Evolutionary conservation across 164 flowering plant species (phyloP), one percentile per base, ranked within the genome.

Genomic region (Dillenia suffruticosa): DNA sequence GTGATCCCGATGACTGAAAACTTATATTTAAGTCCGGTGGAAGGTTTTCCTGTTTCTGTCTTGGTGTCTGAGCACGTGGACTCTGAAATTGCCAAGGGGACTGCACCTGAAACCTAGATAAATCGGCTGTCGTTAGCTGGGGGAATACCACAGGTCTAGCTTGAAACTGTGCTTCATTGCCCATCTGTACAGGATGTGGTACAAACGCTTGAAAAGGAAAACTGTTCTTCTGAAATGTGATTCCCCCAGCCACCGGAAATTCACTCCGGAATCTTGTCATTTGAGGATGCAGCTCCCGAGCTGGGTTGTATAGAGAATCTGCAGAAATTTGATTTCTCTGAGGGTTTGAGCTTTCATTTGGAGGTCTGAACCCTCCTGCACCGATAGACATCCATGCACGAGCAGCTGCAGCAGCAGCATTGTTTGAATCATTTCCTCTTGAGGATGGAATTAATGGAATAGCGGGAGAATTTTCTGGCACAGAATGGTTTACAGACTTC

Each of bases 21-120:
- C 86, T 78, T 56, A 91, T 82, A 63, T 94, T 94, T 76, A 94
- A 72, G 70, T 94, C 98, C 9, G 98, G 98, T 57, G 97, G 93
- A 64, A 79, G 81, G 6, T 77, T 72, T 45, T 85, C 95, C 63
- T 73, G 85, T 47, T 80, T 88, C 74, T 72, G 86, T 65, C 71
- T 77, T 46, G 74, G 72, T 4, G 40, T 32, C 66, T 79, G 96
- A 17, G 68, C 45, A 62, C 65, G 86, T 9, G 89, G 84, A 54
- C 71, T 68, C 45, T 76, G 70, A 51, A 82, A 81, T 67, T 68
- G 78, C 86, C 90, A 81, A 57, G 82, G 76, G 47, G 84, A 59
- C 65, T 77, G 87, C 68, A 72, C 44, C 58, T 82, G 96, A 56
- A 81, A 82, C 65, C 86, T 78, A 49, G 89, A 72, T 70, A 81